These are phyloP conservation scores for Penicillium longicatenatum DNA, from an alignment of 495 filamentous ascomycete genomes.

Conservation along the genomic window DNA sequence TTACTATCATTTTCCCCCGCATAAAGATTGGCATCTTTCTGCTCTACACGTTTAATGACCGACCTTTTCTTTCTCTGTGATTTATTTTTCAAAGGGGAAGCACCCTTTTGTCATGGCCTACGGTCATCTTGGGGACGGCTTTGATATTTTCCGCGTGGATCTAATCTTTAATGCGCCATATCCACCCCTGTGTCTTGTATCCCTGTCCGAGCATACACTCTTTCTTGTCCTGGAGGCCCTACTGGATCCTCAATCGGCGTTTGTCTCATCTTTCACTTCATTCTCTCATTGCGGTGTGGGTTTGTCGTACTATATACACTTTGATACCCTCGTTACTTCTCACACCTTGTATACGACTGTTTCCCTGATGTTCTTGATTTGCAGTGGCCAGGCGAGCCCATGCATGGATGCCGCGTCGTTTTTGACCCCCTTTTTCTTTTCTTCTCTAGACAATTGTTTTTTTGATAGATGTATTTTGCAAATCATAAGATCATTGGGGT, in stretches of 20 bases:
- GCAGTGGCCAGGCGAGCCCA: slow-evolving; percentile 5
- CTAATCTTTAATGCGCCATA: slow-evolving; percentile 35
- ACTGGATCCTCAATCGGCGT: neutral
- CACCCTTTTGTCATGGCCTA: neutral
- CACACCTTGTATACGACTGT: slow-evolving; percentile 18
- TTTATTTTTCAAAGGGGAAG: neutral
- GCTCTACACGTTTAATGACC: slow-evolving; percentile 22
- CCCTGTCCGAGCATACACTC: slow-evolving; percentile 7
- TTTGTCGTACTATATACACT: slow-evolving; percentile 14
- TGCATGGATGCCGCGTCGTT: slow-evolving; percentile 18
- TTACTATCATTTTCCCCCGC: slow-evolving; percentile 6
- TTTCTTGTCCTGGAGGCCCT: neutral
- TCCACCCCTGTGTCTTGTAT: slow-evolving; percentile 13
- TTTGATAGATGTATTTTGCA: slow-evolving; percentile 11
- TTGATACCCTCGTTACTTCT: slow-evolving; percentile 26
- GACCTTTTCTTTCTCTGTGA: slow-evolving; percentile 14
- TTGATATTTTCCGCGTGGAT: slow-evolving; percentile 19
- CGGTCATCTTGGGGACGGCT: neutral
- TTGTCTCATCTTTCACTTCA: slow-evolving; percentile 1
- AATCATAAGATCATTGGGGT: neutral
- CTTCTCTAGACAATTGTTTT: slow-evolving; percentile 5
- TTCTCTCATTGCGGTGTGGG: neutral
- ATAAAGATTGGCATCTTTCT: slow-evolving; percentile 9
- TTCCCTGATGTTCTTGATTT: slow-evolving; percentile 5
- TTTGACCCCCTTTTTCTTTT: slow-evolving; percentile 11